Conservation (phyloP, 345 rosid species). For the Eucalyptus marginata region DNA sequence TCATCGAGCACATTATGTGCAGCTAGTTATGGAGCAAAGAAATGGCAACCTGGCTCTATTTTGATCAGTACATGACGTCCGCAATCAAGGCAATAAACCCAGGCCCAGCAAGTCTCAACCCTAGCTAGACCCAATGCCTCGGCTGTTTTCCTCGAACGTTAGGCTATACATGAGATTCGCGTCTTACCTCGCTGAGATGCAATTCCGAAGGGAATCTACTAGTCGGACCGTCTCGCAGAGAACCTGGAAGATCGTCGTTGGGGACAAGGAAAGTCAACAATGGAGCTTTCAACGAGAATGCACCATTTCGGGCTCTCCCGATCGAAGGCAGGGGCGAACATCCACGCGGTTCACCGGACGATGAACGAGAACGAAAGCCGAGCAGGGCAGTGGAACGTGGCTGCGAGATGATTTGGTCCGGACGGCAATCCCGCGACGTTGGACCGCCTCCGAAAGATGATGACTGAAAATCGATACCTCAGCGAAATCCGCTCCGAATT, state of each 20-base stretch:
- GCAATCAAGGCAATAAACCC: not conserved
- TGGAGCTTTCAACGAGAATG: not conserved
- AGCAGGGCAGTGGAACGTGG: not conserved
- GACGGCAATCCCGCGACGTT: not conserved
- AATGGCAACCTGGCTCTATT: not conserved
- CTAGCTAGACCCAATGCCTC: not conserved
- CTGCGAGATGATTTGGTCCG: not conserved
- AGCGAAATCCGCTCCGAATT: not conserved
- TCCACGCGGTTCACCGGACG: rapidly evolving
- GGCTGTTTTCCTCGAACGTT: not conserved
- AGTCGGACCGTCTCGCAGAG: not conserved
- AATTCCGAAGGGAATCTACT: not conserved
- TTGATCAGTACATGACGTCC: not conserved
- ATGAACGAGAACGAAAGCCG: not conserved
- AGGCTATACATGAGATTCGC: not conserved
- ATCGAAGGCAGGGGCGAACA: not conserved
- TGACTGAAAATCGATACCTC: not conserved
- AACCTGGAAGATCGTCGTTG: not conserved
- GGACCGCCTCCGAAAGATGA: not conserved
- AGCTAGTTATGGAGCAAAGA: not conserved
- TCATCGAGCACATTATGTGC: not conserved
- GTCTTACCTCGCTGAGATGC: not conserved
- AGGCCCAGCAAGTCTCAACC: not conserved
- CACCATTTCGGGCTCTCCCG: not conserved
- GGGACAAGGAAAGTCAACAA: not conserved